A percentile compares a stretch with the other conserved stretches of the same genome.
Conservation (phyloP, 192 early-diverging fungal species). For the Gonapodya prolifera region DNA sequence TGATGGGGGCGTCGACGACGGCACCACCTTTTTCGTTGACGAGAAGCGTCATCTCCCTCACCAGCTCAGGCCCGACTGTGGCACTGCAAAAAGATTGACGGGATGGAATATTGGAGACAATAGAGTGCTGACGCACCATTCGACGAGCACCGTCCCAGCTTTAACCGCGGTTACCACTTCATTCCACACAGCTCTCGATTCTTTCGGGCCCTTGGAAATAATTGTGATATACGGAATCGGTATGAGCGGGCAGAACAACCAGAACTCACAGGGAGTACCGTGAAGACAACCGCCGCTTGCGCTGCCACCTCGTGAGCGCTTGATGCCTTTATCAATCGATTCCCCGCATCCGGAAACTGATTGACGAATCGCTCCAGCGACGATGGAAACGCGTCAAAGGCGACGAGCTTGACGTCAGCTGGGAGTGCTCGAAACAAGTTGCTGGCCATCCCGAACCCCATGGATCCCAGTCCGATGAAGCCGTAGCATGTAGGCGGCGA, state of each 20-base stretch:
- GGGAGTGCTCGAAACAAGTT: background rate
- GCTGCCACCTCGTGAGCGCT: background rate
- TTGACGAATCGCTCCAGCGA: background rate
- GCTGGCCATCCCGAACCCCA: background rate
- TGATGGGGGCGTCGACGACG: background rate
- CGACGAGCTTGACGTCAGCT: background rate
- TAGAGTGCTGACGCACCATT: background rate
- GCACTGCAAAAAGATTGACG: background rate
- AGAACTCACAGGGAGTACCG: background rate
- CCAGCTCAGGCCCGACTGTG: background rate
- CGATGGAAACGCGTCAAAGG: background rate
- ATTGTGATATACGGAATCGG: background rate
- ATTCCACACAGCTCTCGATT: background rate
- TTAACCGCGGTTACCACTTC: background rate
- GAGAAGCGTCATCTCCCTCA: background rate
- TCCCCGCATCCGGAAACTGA: background rate
- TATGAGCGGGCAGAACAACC: background rate
- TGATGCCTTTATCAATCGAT: background rate
- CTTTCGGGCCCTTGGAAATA: background rate
- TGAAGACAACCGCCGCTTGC: background rate
- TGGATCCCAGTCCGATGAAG: background rate
- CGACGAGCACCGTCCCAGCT: background rate
- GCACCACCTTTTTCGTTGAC: background rate
- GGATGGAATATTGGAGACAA: background rate
- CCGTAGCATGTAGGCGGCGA: background rate